These are phyloP conservation scores for Polychaeton citri DNA, from an alignment of 2,329 filamentous ascomycete species.

Conservation along the genomic window DNA sequence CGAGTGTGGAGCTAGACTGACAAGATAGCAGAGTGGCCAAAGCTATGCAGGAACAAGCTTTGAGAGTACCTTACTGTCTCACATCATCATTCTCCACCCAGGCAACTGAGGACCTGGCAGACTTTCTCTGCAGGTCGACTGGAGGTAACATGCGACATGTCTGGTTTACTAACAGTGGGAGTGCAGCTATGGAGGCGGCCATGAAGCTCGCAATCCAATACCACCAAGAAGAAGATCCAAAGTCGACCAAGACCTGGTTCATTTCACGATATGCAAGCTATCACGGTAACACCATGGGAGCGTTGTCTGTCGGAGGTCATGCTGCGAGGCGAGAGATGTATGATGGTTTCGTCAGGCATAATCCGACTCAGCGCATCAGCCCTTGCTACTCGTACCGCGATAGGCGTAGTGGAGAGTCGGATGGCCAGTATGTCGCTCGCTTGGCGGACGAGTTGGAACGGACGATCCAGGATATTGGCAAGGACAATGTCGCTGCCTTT, in stretches of 20 bases:
- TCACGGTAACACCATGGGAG: slow-evolving; percentile 57
- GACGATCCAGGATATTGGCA: slow-evolving; percentile 51
- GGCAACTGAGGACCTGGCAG: slow-evolving; percentile 40
- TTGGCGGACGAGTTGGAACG: slow-evolving; percentile 52
- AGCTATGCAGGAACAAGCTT: slow-evolving; percentile 47
- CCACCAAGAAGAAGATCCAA: slow-evolving; percentile 41
- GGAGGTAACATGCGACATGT: slow-evolving; percentile 39
- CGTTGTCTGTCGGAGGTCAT: slow-evolving; percentile 53
- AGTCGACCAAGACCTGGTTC: slow-evolving; percentile 45
- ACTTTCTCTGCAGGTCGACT: slow-evolving; percentile 37
- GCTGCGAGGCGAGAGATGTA: slow-evolving; percentile 47
- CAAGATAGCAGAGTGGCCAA: slow-evolving; percentile 36
- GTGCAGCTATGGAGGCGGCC: slow-evolving; percentile 54
- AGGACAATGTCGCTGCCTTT: slow-evolving; percentile 56
- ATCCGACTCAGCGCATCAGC: slow-evolving; percentile 43
- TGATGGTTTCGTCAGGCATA: slow-evolving; percentile 41
- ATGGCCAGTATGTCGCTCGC: slow-evolving; percentile 45
- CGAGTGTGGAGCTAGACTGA: not conserved
- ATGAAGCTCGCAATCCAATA: slow-evolving; percentile 57
- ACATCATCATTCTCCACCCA: slow-evolving; percentile 45
- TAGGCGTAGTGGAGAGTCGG: slow-evolving; percentile 37
- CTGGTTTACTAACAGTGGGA: slow-evolving; percentile 47
- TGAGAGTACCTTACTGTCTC: slow-evolving; percentile 45
- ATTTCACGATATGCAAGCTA: slow-evolving; percentile 55
- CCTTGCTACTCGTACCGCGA: slow-evolving; percentile 55